Evolutionary conservation across 139 green algal species (phyloP).

Genomic region (Closterium sp.): DNA sequence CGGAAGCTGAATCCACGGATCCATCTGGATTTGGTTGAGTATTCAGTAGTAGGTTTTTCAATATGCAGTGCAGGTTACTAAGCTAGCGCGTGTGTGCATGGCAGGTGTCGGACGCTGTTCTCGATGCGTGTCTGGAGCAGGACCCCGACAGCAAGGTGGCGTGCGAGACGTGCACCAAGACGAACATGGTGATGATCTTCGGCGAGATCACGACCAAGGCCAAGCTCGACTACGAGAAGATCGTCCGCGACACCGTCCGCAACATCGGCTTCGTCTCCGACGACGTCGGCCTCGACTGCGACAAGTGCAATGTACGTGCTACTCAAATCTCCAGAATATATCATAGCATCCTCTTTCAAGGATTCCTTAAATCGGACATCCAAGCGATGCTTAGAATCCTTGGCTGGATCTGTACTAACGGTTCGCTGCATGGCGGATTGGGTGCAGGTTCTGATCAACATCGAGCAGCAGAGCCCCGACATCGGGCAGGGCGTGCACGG

Average conservation of each 20-base stretch:
- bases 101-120: conserved; percentile 96
- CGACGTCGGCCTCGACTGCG: conserved; percentile 88
- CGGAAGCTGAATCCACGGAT: neutral
- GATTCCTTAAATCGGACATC: neutral
- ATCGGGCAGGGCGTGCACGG: conserved; percentile 98
- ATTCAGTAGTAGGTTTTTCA: no score
- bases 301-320: conserved; percentile 89
- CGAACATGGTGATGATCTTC: conserved; percentile 99
- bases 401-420: neutral
- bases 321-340: neutral
- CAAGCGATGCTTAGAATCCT: neutral
- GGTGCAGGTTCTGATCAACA: conserved; percentile 82
- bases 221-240: conserved; percentile 98
- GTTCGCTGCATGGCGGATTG: neutral
- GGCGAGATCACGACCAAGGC: conserved; percentile 99
- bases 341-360: neutral
- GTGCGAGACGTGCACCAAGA: conserved; percentile 99
- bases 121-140: conserved; percentile 92
- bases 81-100: neutral
- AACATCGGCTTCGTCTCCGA: conserved; percentile 94
- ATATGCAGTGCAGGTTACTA: neutral
- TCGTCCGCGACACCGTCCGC: conserved; percentile 72
- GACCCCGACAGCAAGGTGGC: conserved; percentile 63
- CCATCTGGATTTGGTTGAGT: neutral
- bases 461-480: conserved; percentile 99